These are phyloP conservation scores for Aspergillus ostianus DNA, from an alignment of 495 filamentous ascomycete species.

Conservation along the genomic window DNA sequence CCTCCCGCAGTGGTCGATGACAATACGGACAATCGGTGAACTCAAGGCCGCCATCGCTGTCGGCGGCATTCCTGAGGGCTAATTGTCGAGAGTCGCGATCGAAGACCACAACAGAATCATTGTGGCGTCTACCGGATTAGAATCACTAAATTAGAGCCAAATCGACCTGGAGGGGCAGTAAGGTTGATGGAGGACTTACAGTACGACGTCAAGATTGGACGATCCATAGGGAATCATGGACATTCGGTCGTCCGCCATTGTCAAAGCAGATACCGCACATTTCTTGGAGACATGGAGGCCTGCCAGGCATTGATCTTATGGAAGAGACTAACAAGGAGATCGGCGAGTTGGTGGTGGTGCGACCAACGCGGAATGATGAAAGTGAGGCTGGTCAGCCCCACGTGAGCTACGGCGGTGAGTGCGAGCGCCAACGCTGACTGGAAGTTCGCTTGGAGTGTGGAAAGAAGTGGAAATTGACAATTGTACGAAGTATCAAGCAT, in stretches of 20 bases:
- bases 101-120: conserved; percentile 86
- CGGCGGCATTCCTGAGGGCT: conserved; percentile 65
- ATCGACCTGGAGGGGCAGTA: background rate
- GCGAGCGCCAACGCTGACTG: background rate
- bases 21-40: conserved; percentile 82
- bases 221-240: conserved; percentile 48
- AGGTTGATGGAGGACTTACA: conserved; percentile 36
- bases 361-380: conserved; percentile 13
- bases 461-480: background rate
- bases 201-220: conserved; percentile 49
- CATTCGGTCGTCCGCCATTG: conserved; percentile 45
- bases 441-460: too few relatives aligned
- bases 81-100: conserved; percentile 83
- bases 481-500: too few relatives aligned
- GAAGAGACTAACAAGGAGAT: conserved; percentile 5
- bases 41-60: conserved; percentile 39
- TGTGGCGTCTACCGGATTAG: conserved; percentile 66
- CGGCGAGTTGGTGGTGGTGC: conserved; percentile 1
- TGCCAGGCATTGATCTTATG: conserved; percentile 2
- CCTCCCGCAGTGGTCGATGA: conserved; percentile 69
- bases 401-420: conserved; percentile 22
- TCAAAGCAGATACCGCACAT: conserved; percentile 16
- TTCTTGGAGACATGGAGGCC: conserved; percentile 12
- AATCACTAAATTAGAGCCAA: conserved; percentile 9
- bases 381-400: conserved; percentile 23